Percentiles rank a stretch among this genome's conserved stretches.
phyloP scores from a whole-genome alignment of 139 green algal species.

The Chlamydomonas eustigma region DNA sequence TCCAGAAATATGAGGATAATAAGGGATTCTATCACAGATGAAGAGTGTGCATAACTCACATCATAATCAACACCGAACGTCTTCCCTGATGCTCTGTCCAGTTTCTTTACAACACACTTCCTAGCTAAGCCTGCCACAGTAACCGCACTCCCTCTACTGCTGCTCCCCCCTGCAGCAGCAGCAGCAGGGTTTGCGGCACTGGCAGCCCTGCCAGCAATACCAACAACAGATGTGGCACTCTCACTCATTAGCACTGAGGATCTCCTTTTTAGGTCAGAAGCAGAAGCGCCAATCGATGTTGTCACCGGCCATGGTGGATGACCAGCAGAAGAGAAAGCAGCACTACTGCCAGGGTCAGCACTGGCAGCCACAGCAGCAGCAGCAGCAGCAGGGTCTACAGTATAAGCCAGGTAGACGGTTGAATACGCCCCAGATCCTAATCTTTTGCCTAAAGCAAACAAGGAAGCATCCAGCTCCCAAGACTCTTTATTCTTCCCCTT shows the following conservation, averaged over 20 bases:
- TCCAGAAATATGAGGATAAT: too few relatives aligned
- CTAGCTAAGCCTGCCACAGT: background rate
- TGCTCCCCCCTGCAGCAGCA: background rate
- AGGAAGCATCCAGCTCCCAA: background rate
- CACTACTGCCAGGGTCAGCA: background rate
- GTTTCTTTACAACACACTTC: constrained; percentile 30
- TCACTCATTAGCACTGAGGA: too few relatives aligned
- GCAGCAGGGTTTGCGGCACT: background rate
- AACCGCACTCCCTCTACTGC: background rate
- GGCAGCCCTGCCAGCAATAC: background rate
- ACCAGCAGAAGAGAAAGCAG: too few relatives aligned
- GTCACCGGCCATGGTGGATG: too few relatives aligned
- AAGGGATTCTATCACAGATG: too few relatives aligned
- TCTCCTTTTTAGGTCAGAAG: too few relatives aligned
- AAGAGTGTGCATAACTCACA: too few relatives aligned
- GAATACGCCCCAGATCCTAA: constrained; percentile 31
- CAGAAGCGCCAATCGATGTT: too few relatives aligned
- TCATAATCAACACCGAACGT: too few relatives aligned
- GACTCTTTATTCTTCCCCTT: background rate
- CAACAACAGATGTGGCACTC: too few relatives aligned
- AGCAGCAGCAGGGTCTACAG: constrained; percentile 5
- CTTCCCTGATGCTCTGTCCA: constrained; percentile 28
- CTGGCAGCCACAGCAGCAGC: background rate
- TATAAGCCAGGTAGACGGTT: constrained; percentile 32
- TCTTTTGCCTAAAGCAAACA: constrained; percentile 17